A percentile compares a stretch with the other conserved stretches of the same genome.
Conservation (phyloP, 805 yeast genomes). For the Saccharomyces kudriavzevii region DNA sequence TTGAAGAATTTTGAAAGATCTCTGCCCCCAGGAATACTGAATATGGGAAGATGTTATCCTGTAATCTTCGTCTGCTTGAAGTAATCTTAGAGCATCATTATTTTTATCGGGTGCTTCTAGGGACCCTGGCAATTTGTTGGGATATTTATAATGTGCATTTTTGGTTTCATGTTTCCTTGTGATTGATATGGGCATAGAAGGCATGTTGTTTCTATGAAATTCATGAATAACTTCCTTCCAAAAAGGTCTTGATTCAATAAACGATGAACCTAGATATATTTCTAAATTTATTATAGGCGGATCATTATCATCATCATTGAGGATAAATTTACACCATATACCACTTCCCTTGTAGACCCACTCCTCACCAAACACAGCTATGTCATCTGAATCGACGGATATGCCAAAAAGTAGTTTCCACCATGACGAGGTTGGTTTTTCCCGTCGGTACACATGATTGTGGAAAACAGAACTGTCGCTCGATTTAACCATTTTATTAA, state of each 20-base stretch:
- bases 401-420: neutral
- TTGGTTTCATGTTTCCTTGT: conserved; percentile 4
- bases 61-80: neutral
- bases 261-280: conserved; percentile 46
- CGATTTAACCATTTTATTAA: conserved; percentile 19
- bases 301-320: conserved; percentile 27
- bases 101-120: neutral
- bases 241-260: conserved; percentile 51
- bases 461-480: conserved; percentile 30
- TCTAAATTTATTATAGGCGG: conserved; percentile 39
- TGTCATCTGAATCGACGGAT: conserved; percentile 1
- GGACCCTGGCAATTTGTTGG: conserved; percentile 2
- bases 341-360: conserved; percentile 46
- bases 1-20: conserved; percentile 48
- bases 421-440: neutral
- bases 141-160: neutral
- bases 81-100: neutral
- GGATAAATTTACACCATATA: conserved; percentile 45
- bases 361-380: conserved; percentile 8
- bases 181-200: conserved; percentile 7
- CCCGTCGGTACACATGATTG: conserved; percentile 17
- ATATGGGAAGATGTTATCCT: neutral
- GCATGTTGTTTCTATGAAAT: neutral
- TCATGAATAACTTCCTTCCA: conserved; percentile 37
- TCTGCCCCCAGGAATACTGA: neutral